These are phyloP conservation scores for Strobilomyces echinocephalus DNA, from an alignment of 768 basidiomycete genomes.

Conservation along the genomic window DNA sequence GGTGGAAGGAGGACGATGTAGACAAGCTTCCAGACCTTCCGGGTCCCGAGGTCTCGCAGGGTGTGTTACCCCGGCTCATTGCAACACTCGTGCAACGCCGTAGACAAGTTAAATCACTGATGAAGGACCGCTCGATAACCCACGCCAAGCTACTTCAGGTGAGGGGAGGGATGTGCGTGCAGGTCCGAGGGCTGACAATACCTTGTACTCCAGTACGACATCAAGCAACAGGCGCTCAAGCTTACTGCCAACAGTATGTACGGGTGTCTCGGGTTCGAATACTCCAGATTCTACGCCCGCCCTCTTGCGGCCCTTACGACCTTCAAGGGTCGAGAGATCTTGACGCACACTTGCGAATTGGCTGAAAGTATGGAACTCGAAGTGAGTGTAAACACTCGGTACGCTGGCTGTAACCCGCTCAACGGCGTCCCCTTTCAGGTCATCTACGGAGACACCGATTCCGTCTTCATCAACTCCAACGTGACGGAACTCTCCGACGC, in stretches of 20 bases:
- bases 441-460: slow-evolving; percentile 98
- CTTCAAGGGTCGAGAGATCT: slow-evolving; percentile 94
- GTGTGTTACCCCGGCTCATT: slow-evolving; percentile 95
- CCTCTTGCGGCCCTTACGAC: slow-evolving; percentile 97
- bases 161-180: slow-evolving; percentile 7
- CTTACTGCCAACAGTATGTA: slow-evolving; percentile 99
- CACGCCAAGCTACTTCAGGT: slow-evolving; percentile 83
- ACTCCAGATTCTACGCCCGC: slow-evolving; percentile 93
- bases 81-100: slow-evolving; percentile 92
- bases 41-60: slow-evolving; percentile 60
- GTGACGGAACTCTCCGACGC: slow-evolving; percentile 85
- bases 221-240: slow-evolving; percentile 95
- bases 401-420: neutral
- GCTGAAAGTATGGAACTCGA: slow-evolving; percentile 89
- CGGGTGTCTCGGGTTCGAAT: slow-evolving; percentile 96
- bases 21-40: slow-evolving; percentile 92
- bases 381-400: slow-evolving; percentile 43
- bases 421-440: slow-evolving; percentile 50
- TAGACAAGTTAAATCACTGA: slow-evolving; percentile 83
- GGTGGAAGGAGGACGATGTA: slow-evolving; percentile 56
- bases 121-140: slow-evolving; percentile 80
- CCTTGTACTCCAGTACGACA: slow-evolving; percentile 66
- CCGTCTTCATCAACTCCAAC: slow-evolving; percentile 96
- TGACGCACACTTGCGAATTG: slow-evolving; percentile 88
- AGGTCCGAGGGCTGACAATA: neutral